phyloP scores from a whole-genome alignment of 495 filamentous ascomycete species.

The Tuber microsphaerosporum region DNA sequence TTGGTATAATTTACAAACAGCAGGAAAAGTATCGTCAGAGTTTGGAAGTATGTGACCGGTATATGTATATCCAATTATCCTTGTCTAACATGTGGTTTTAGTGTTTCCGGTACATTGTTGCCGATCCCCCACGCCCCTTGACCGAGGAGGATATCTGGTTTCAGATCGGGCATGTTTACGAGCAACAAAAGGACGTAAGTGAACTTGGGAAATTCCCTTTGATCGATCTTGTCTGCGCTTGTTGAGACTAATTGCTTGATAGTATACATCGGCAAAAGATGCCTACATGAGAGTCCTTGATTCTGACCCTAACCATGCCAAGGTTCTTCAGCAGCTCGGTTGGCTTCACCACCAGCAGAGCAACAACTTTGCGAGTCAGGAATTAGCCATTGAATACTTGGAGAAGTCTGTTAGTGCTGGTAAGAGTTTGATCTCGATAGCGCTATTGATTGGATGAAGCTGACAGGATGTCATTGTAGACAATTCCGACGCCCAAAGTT shows the following conservation, averaged over 20 bases:
- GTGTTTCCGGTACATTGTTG: constrained; percentile 98
- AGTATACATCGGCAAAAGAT: constrained; percentile 88
- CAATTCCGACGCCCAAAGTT: constrained; percentile 90
- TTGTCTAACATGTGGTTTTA: constrained; percentile 45
- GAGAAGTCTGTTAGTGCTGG: constrained; percentile 94
- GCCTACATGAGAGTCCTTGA: constrained; percentile 92
- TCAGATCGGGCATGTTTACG: constrained; percentile 97
- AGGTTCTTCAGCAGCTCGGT: constrained; percentile 94
- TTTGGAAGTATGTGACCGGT: constrained; percentile 61
- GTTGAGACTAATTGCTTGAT: constrained; percentile 34
- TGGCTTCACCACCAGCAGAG: constrained; percentile 98
- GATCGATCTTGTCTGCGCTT: constrained; percentile 29
- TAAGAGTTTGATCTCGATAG: constrained; percentile 46
- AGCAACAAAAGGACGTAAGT: constrained; percentile 97
- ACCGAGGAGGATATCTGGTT: constrained; percentile 99
- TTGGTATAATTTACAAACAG: constrained; percentile 99
- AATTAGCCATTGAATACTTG: constrained; percentile 91
- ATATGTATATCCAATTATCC: constrained; percentile 9
- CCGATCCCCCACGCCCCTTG: constrained; percentile 81
- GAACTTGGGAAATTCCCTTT: not conserved
- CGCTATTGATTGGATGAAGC: constrained; percentile 5
- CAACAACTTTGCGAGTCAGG: constrained; percentile 77
- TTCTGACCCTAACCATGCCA: constrained; percentile 90
- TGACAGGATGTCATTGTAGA: constrained; percentile 54
- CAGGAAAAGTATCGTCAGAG: constrained; percentile 90